Evolutionary conservation across 2,329 filamentous ascomycete genomes (phyloP).

Genomic region (Cladosporium sp.): DNA sequence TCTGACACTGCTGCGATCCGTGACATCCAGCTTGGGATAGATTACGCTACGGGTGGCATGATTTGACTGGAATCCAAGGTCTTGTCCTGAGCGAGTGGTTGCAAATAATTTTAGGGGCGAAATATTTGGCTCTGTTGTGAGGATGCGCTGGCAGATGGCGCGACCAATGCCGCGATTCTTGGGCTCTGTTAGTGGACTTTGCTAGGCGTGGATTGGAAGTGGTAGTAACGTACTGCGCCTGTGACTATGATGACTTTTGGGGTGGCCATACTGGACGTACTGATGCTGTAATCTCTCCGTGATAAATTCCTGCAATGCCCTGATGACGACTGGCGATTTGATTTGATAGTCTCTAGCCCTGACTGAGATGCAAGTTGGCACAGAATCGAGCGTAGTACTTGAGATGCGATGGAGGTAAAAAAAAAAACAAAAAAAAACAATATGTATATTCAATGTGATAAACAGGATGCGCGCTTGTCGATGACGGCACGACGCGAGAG

Average conservation of each 20-base stretch:
- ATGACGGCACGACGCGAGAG: background rate
- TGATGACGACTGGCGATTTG: background rate
- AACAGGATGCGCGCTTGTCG: background rate
- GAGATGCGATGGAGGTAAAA: background rate
- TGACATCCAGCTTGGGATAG: constrained; percentile 38
- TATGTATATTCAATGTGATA: background rate
- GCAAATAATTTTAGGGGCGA: constrained; percentile 35
- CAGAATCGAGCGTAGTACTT: background rate
- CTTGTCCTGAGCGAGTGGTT: constrained; percentile 35
- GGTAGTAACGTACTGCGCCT: constrained; percentile 31
- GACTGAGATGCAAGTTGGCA: background rate
- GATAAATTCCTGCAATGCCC: background rate
- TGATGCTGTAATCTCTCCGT: background rate
- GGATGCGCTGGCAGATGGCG: constrained; percentile 37
- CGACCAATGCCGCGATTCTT: constrained; percentile 40
- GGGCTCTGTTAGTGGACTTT: constrained; percentile 3
- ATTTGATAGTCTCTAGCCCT: background rate
- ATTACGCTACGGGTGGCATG: constrained; percentile 25
- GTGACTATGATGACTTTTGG: constrained; percentile 37
- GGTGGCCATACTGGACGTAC: constrained; percentile 27
- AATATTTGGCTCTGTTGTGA: constrained; percentile 25
- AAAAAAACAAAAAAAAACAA: background rate
- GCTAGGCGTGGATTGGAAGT: background rate
- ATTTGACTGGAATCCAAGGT: constrained; percentile 29
- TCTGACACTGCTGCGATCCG: constrained; percentile 29